Percentiles rank a stretch among this genome's conserved stretches.
Conservation (phyloP, 495 filamentous ascomycete species). For the Penicillium antarcticum region DNA sequence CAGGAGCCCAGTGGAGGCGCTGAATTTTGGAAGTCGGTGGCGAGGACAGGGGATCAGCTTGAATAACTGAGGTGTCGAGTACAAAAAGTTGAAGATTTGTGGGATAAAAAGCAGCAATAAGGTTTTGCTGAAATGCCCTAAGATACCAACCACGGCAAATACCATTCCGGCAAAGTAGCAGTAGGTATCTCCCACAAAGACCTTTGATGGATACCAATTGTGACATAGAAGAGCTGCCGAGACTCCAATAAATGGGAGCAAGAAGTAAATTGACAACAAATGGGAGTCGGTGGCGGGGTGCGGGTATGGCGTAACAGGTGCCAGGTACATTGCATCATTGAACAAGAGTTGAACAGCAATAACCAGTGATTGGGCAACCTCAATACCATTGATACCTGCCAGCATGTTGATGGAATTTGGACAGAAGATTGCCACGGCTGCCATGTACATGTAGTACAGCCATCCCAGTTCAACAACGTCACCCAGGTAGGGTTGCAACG, state of each 20-base stretch:
- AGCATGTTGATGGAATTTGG: conserved; percentile 99
- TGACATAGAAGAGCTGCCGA: conserved; percentile 81
- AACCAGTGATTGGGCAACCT: conserved; percentile 89
- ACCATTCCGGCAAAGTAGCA: conserved; percentile 99
- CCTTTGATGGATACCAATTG: conserved; percentile 94
- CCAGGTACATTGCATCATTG: conserved; percentile 79
- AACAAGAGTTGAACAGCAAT: conserved; percentile 79
- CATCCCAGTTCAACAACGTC: conserved; percentile 78
- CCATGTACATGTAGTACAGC: conserved; percentile 97
- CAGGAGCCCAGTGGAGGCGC: conserved; percentile 73
- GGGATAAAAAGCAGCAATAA: conserved; percentile 86
- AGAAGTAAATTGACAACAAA: conserved; percentile 89
- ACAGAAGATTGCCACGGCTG: conserved; percentile 87
- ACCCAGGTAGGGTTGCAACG: conserved; percentile 78
- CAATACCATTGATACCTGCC: conserved; percentile 95
- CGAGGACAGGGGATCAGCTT: conserved; percentile 85
- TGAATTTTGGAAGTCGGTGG: conserved; percentile 87
- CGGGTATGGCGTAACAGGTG: conserved; percentile 64
- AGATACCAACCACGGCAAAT: conserved; percentile 92
- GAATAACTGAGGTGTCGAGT: conserved; percentile 88
- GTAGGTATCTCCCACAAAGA: conserved; percentile 98
- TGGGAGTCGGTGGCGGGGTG: conserved; percentile 96
- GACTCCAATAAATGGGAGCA: conserved; percentile 91
- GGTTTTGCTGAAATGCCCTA: conserved; percentile 98
- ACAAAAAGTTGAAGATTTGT: conserved; percentile 95